Base-by-base conservation (phyloP, 306 rosid genomes). In the Casuarina equisetifolia region DNA sequence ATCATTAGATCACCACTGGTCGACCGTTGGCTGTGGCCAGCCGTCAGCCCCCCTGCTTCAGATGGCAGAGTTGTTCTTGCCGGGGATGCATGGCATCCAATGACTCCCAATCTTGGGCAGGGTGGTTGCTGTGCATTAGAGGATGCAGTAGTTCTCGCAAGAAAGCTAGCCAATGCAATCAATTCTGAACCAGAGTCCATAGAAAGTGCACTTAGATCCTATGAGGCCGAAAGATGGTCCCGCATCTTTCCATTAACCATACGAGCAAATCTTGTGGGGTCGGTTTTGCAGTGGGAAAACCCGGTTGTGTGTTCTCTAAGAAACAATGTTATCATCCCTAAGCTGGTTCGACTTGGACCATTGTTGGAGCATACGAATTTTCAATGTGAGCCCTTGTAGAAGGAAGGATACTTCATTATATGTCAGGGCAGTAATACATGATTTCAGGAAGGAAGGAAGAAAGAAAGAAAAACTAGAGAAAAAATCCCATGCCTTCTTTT, bases 21-120 rank as follows among this genome's bases (percentile, higher is more conserved):
- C 38, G 95, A 94, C 82, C 84, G 97, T 59, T 94, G 97, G 97
- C 86, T 92, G 12, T 94, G 97, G 97, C 98, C 95, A 0, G 85
- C 81, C 38, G 58, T 87, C 80, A 89, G 84, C 78, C 98, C 98
- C 0, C 51, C 88, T 0, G 97, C 82, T 74, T 88, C 92, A 3
- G 66, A 88, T 0, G 98, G 97, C 38, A 83, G 86, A 73, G 93
- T 90, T 70, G 97, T 90, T 67, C 70, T 92, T 42, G 97, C 90
- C 2, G 98, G 98, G 72, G 97, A 92, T 9, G 97, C 98, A 0
- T 94, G 98, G 98, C 98, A 94, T 36, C 97, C 98, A 20, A 94
- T 94, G 97, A 94, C 98, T 11, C 98, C 98, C 1, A 94, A 94
- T 85, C 97, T 94, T 0, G 97, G 93, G 0, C 98, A 94, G 81